Conservation (phyloP, 1,284 basidiomycete genomes). For the Xanthoconium separans region DNA sequence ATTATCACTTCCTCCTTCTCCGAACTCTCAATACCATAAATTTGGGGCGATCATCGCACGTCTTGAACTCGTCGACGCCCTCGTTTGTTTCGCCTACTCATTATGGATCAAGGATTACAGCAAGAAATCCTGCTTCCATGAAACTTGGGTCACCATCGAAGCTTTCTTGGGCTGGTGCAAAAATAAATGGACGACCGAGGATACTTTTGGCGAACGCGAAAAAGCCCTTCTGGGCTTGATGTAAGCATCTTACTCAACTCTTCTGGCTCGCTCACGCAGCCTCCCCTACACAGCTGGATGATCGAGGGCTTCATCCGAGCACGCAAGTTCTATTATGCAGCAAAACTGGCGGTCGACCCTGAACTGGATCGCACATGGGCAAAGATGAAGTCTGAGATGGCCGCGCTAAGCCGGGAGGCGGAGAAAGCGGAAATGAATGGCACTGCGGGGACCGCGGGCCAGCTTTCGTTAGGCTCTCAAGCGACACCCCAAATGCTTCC, state of each 20-base stretch:
- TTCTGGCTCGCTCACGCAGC: conserved; percentile 31
- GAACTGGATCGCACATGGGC: conserved; percentile 41
- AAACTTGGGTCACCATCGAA: conserved; percentile 63
- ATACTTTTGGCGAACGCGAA: conserved; percentile 64
- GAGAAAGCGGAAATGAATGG: conserved; percentile 39
- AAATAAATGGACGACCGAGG: conserved; percentile 61
- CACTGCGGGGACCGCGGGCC: conserved; percentile 34
- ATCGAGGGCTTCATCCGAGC: conserved; percentile 69
- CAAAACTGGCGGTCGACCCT: conserved; percentile 41
- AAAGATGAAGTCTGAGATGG: conserved; percentile 43
- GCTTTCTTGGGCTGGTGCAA: conserved; percentile 66
- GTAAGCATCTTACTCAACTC: conserved; percentile 45
- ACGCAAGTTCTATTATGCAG: conserved; percentile 53
- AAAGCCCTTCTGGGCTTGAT: conserved; percentile 73
- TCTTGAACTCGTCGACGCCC: conserved; percentile 70
- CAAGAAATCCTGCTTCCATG: conserved; percentile 47
- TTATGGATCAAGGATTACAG: conserved; percentile 68
- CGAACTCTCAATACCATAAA: conserved; percentile 66
- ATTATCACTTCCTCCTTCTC: conserved; percentile 57
- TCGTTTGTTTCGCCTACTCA: conserved; percentile 71
- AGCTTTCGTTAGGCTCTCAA: conserved; percentile 42
- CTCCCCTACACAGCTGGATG: conserved; percentile 53
- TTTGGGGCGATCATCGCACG: conserved; percentile 68
- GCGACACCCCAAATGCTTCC: conserved; percentile 68
- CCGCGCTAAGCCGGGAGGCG: conserved; percentile 46